Base-by-base conservation (phyloP, 2,329 filamentous ascomycete genomes). In the Xylariaceae sp. region DNA sequence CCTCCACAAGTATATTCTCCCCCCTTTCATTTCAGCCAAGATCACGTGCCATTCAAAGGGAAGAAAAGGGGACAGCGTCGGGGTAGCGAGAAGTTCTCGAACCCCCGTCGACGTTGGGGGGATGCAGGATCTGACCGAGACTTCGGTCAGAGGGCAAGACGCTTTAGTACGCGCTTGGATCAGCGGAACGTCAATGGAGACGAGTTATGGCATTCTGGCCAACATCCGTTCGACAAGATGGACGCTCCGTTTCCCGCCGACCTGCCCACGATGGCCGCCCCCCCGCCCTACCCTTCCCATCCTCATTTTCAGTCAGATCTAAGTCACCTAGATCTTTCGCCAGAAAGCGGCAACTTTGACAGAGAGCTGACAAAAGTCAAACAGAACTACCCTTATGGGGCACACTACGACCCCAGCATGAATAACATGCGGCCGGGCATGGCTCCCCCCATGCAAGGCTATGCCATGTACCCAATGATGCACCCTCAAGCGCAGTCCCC, bases 301-400 rank as follows among this genome's bases (percentile, higher is more conserved):
- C 39, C 51, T 24, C 31, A 40, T 5, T 46, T 49, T 29, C 21
- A 36, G n/a, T 33, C 39, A 9, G 43, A 40, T 23, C 24, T 37
- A 19, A 42, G 43, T 42, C 47, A 49, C 44, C 54, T 45, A 56
- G 75, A 85, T 61, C 61, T 88, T 38, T 79, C 80, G 43, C 82
- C 82, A 39, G 75, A 78, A 52, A 80, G 67, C 55, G 75, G 76
- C 52, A 70, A 78, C 46, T 86, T 81, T 71, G 81, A 89, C 58
- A 70, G 74, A 45, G 70, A 73, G 75, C 82, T 89, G 68, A 87
- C 76, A 53, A 61, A 70, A 49, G 74, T 73, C 63, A 65, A 73
- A 55, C 83, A 90, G 80, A 70, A 65, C 43, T 78, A 70, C 35
- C n/a, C n/a, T n/a, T 82, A 69, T 44, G 61, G 59, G 21, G 71